These are phyloP conservation scores for Didymella keratinophila DNA, from an alignment of 2,329 filamentous ascomycete species.

Conservation along the genomic window DNA sequence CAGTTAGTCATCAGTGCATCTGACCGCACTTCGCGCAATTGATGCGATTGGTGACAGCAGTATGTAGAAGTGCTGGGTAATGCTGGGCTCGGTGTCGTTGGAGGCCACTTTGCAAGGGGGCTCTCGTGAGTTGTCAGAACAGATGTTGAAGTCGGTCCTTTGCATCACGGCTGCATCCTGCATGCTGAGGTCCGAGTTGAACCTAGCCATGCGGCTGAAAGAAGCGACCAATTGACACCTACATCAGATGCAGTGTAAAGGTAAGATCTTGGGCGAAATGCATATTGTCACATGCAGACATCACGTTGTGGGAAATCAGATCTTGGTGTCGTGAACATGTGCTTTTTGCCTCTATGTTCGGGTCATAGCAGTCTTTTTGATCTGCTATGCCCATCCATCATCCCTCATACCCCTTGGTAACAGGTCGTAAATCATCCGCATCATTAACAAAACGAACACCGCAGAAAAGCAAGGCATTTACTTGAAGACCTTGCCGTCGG, in stretches of 20 bases:
- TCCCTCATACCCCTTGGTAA: constrained; percentile 39
- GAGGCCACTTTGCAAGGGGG: background rate
- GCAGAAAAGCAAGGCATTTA: constrained; percentile 61
- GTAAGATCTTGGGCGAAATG: background rate
- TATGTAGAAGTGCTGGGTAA: background rate
- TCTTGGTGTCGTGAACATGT: constrained; percentile 38
- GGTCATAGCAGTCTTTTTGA: constrained; percentile 36
- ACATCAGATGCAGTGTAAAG: background rate
- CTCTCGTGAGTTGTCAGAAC: background rate
- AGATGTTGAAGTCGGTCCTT: background rate
- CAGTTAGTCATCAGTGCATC: constrained; percentile 4
- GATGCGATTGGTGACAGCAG: background rate
- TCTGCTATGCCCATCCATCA: constrained; percentile 40
- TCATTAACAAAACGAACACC: constrained; percentile 38
- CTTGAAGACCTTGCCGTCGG: constrained; percentile 98
- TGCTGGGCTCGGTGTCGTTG: background rate
- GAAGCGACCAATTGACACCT: background rate
- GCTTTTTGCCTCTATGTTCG: constrained; percentile 38
- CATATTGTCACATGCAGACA: constrained; percentile 2
- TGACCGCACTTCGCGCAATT: constrained; percentile 3
- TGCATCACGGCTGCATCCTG: background rate
- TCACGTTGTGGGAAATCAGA: background rate
- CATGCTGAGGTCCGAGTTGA: constrained; percentile 2
- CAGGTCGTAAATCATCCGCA: constrained; percentile 48
- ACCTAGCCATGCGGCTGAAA: background rate